Conservation (phyloP, 2,329 filamentous ascomycete species). For the Fusarium austroafricanum region DNA sequence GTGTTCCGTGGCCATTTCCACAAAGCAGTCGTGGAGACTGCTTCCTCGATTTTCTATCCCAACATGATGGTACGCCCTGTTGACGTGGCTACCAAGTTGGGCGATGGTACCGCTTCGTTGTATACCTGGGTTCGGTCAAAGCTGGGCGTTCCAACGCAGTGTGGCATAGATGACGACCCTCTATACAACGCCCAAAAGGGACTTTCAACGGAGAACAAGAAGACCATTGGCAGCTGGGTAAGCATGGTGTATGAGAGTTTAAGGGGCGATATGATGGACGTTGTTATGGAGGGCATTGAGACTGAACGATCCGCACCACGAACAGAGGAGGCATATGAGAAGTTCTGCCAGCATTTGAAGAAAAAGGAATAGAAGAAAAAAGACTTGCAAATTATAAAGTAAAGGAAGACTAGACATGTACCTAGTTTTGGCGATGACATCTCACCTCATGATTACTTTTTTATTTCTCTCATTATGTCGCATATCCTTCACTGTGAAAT, state of each 20-base stretch:
- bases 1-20: constrained; percentile 40
- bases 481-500: background rate
- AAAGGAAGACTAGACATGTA: background rate
- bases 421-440: constrained; percentile 8
- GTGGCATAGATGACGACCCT: constrained; percentile 49
- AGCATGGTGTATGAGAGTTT: constrained; percentile 50
- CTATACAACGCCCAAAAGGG: constrained; percentile 43
- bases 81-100: constrained; percentile 45
- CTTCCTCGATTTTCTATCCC: constrained; percentile 46
- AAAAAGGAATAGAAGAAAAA: background rate
- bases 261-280: constrained; percentile 44
- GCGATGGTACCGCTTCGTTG: constrained; percentile 47
- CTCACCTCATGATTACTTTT: constrained; percentile 29
- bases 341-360: constrained; percentile 35
- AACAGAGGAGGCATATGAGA: constrained; percentile 39
- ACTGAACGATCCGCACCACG: constrained; percentile 30
- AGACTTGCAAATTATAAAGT: background rate
- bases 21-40: constrained; percentile 29
- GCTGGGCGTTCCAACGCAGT: constrained; percentile 47
- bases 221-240: constrained; percentile 51
- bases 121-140: constrained; percentile 48
- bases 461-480: background rate
- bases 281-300: constrained; percentile 45
- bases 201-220: constrained; percentile 41
- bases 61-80: constrained; percentile 37